Evolutionary conservation across 768 basidiomycete species (phyloP).

Genomic region (Tylopilus vinaceipallidus): DNA sequence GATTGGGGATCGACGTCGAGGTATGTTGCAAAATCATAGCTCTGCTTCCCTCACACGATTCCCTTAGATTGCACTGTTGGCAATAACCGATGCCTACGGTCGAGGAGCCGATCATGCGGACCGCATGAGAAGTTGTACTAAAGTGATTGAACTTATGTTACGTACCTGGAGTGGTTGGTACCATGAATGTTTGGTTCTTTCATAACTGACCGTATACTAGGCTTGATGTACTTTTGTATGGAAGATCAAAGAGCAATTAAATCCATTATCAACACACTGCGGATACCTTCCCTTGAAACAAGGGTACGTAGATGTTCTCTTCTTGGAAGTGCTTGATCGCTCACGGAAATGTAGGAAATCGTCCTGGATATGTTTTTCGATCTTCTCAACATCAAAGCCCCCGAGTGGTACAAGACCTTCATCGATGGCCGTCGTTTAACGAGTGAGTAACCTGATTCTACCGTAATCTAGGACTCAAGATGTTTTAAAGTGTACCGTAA

Average conservation of each 20-base stretch:
- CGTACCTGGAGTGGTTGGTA: conserved; percentile 90
- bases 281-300: conserved; percentile 84
- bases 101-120: conserved; percentile 78
- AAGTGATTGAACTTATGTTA: conserved; percentile 79
- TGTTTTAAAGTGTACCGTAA: conserved; percentile 61
- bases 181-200: neutral
- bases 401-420: conserved; percentile 92
- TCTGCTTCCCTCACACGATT: neutral
- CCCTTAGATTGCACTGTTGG: conserved; percentile 75
- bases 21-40: conserved; percentile 38
- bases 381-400: conserved; percentile 85
- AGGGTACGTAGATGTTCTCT: conserved; percentile 46
- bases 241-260: conserved; percentile 83
- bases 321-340: neutral
- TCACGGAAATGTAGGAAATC: conserved; percentile 65
- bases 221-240: conserved; percentile 92
- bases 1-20: conserved; percentile 87
- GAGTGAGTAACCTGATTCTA: conserved; percentile 46
- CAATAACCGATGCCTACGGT: conserved; percentile 91
- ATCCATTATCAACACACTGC: conserved; percentile 79
- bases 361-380: conserved; percentile 94
- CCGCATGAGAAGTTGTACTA: conserved; percentile 72
- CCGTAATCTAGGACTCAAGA: neutral
- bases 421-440: conserved; percentile 86
- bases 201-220: conserved; percentile 38